Percentiles rank a stretch among this genome's conserved stretches.
Conservation (phyloP, 306 rosid genomes). For the Lathyrus sativus region DNA sequence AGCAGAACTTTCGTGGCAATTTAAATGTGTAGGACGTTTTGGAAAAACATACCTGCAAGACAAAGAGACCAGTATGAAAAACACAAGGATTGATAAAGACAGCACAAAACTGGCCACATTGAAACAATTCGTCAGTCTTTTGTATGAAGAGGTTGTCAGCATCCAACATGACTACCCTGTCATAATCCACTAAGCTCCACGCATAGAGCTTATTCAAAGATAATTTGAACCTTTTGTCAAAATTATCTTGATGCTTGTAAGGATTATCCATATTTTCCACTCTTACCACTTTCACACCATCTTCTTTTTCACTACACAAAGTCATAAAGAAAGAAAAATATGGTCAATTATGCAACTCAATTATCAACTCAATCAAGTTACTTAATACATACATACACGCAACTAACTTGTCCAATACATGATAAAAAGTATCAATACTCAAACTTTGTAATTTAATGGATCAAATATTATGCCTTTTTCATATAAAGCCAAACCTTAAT, state of each 20-base stretch:
- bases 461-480: slow-evolving; percentile 1
- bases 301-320: slow-evolving; percentile 66
- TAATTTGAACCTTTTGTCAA: slow-evolving; percentile 72
- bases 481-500: background rate
- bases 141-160: slow-evolving; percentile 87
- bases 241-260: slow-evolving; percentile 61
- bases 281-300: slow-evolving; percentile 82
- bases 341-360: slow-evolving; percentile 20
- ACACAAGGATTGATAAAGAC: slow-evolving; percentile 89
- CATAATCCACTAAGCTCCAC: slow-evolving; percentile 83
- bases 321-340: background rate
- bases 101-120: slow-evolving; percentile 87
- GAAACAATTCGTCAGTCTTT: slow-evolving; percentile 76
- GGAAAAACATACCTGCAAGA: slow-evolving; percentile 59
- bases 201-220: slow-evolving; percentile 86
- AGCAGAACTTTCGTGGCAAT: slow-evolving; percentile 1
- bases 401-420: slow-evolving; percentile 6
- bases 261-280: slow-evolving; percentile 86
- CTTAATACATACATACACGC: background rate
- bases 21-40: background rate
- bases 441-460: background rate
- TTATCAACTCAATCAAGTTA: background rate
- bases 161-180: slow-evolving; percentile 85
- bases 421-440: background rate
- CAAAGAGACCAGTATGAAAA: slow-evolving; percentile 91